Base-by-base conservation (phyloP, 75 land plant species). In the Picea sitchensis region DNA sequence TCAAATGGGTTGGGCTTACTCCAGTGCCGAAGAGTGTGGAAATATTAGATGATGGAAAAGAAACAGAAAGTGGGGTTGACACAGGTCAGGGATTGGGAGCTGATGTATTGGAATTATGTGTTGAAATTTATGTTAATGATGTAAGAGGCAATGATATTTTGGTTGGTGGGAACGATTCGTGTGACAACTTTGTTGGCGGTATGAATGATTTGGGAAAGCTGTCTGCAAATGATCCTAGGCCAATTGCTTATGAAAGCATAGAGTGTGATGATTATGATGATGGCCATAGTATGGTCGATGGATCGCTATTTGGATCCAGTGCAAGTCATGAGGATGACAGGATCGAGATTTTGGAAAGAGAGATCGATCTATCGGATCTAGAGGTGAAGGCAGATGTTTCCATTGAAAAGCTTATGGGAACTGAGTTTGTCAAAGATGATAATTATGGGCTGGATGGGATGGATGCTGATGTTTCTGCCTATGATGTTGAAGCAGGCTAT, bases 1-100 rank as follows among this genome's bases (percentile, higher is more conserved):
- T 83, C 61, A 84, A 83, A 44, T 26, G 75, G 30, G 77, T 72
- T 61, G 76, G 81, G 76, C 31, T 76, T n/a, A 74, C 83, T 47
- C 73, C 87, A 0, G 59, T 75, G 58, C 58, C 58, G 5, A 74
- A 74, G 51, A 30, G 58, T 2, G 14, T 31, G 0, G 34, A 23
- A 5, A 2, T 5, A 8, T 7, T 1, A 31, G 76, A 23, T 3
- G 31, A 57, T 57, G 73, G 13, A 4, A 18, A 2, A 47, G 73
- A 71, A n/a, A 75, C 17, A 56, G 14, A 23, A 12, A 14, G 36
- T 1, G 20, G 44, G 32, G 60, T 57, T 75, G 76, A 75, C 59
- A 75, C 76, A 75, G 76, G 76, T 17, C 76, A 75, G 59, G 59
- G 18, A 5, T 47, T 47, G 5, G 51, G 51, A 47, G 9, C 11